Conservation (phyloP, 2,329 filamentous ascomycete species). For the Cordyceps pruinosa region DNA sequence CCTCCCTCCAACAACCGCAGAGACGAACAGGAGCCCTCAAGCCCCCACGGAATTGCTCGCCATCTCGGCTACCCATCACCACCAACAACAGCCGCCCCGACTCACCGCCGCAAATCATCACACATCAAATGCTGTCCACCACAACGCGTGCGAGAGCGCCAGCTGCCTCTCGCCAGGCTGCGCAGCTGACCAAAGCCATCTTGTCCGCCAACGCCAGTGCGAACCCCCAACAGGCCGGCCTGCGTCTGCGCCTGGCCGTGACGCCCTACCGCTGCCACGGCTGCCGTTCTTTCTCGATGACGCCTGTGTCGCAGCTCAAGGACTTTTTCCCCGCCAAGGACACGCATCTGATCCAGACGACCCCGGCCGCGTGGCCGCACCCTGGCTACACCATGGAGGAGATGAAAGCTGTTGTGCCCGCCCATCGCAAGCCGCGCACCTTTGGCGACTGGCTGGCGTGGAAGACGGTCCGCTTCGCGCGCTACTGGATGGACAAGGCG, state of each 20-base stretch:
- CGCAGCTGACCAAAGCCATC: constrained; percentile 19
- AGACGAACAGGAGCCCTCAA: neutral
- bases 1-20: neutral
- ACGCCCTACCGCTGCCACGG: constrained; percentile 23
- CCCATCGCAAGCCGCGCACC: constrained; percentile 67
- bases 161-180: constrained; percentile 19
- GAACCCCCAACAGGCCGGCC: constrained; percentile 19
- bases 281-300: constrained; percentile 40
- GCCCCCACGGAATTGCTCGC: neutral
- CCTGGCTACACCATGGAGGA: constrained; percentile 71
- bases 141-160: constrained; percentile 21
- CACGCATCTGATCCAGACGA: constrained; percentile 54
- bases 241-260: constrained; percentile 19
- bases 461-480: constrained; percentile 64
- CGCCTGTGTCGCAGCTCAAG: constrained; percentile 37
- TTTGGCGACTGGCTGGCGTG: constrained; percentile 75
- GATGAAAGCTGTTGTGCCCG: constrained; percentile 66
- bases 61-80: neutral
- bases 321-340: constrained; percentile 58
- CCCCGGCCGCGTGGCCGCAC: constrained; percentile 62
- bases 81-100: too few relatives aligned
- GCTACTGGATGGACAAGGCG: constrained; percentile 73
- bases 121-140: constrained; percentile 22
- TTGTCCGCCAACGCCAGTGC: constrained; percentile 18
- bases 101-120: neutral